Conservation (phyloP, 2,329 filamentous ascomycete species). For the Lachnellula arida region DNA sequence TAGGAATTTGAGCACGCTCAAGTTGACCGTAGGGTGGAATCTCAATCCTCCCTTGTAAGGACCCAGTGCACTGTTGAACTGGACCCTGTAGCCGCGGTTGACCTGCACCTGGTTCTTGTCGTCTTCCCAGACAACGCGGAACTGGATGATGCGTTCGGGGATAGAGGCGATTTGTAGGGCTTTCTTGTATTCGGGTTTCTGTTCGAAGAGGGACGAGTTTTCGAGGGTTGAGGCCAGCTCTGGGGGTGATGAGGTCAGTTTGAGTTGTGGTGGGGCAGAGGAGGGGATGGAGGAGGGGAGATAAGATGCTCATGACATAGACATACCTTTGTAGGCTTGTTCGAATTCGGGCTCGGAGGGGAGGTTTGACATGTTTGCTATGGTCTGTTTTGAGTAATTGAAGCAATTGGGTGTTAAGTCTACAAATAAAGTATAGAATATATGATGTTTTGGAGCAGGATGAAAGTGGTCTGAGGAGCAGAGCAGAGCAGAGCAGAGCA, state of each 20-base stretch:
- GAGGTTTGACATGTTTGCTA: conserved; percentile 68
- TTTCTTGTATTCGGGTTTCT: conserved; percentile 91
- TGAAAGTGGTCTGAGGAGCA: not conserved
- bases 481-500: too few species aligned
- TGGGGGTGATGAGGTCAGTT: conserved; percentile 34
- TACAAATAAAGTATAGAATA: not conserved
- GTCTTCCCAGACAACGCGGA: conserved; percentile 95
- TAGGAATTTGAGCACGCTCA: conserved; percentile 87
- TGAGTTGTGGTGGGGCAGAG: not conserved
- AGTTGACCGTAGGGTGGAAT: conserved; percentile 85
- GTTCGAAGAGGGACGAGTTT: conserved; percentile 85
- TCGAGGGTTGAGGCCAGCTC: conserved; percentile 95
- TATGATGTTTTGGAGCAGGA: not conserved
- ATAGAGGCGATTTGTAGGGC: conserved; percentile 84
- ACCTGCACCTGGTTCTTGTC: conserved; percentile 85
- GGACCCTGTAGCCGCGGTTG: conserved; percentile 93
- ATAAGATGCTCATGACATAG: conserved; percentile 5
- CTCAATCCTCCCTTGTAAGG: conserved; percentile 97
- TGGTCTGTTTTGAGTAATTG: not conserved
- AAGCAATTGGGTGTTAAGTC: not conserved
- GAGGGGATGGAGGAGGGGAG: not conserved
- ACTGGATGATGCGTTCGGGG: conserved; percentile 94
- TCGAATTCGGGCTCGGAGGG: conserved; percentile 93
- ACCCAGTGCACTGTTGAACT: conserved; percentile 96
- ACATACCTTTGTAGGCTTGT: conserved; percentile 91